phyloP scores from a whole-genome alignment of 768 basidiomycete species.

The Neoboletus magnificus region DNA sequence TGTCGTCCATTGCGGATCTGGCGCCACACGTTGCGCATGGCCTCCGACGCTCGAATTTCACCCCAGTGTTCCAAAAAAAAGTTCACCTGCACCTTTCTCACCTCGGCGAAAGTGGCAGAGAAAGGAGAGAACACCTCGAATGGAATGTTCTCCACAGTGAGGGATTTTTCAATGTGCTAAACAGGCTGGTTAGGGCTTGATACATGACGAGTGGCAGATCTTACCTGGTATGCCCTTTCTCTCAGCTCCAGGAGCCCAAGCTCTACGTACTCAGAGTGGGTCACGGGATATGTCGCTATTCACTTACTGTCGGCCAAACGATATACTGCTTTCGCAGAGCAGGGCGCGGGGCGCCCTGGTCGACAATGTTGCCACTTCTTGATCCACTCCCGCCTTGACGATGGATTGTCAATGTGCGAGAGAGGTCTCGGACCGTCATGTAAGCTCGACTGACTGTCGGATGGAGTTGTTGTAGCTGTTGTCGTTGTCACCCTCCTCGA shows the following conservation, averaged over 20 bases:
- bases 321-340: constrained; percentile 83
- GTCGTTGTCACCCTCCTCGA: constrained; percentile 9
- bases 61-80: constrained; percentile 82
- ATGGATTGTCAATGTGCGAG: constrained; percentile 24
- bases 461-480: constrained; percentile 20
- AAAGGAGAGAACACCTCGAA: constrained; percentile 86
- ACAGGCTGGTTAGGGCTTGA: constrained; percentile 4
- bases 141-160: constrained; percentile 77
- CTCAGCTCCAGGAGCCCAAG: constrained; percentile 71
- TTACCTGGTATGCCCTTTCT: constrained; percentile 60
- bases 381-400: constrained; percentile 66
- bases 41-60: constrained; percentile 77
- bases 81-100: constrained; percentile 77
- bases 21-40: constrained; percentile 81
- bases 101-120: constrained; percentile 75
- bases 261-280: constrained; percentile 38
- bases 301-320: constrained; percentile 76
- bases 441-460: constrained; percentile 37
- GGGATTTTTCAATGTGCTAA: constrained; percentile 72
- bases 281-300: neutral
- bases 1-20: constrained; percentile 82
- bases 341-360: constrained; percentile 62
- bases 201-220: neutral
- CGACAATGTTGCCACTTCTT: constrained; percentile 60
- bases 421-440: constrained; percentile 19